phyloP scores from a whole-genome alignment of 805 yeast species.

The Candida vaughaniae region DNA sequence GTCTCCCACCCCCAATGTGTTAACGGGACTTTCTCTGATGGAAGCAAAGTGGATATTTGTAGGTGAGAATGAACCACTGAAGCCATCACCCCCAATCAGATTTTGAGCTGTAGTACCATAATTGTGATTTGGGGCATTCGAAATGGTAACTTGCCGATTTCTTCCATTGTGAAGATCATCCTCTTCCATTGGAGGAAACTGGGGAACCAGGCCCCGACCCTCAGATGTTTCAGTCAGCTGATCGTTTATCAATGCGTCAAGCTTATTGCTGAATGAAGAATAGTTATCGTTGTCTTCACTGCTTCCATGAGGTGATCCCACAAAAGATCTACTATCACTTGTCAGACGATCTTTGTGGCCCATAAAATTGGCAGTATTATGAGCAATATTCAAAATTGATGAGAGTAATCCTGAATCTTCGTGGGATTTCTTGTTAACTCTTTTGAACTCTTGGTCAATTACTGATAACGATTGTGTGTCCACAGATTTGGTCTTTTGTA shows the following conservation, averaged over 20 bases:
- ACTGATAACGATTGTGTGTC: background rate
- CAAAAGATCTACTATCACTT: background rate
- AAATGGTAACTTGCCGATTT: background rate
- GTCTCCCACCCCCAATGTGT: conserved; percentile 50
- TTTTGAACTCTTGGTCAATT: conserved; percentile 7
- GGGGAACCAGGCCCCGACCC: no score
- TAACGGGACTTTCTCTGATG: conserved; percentile 45
- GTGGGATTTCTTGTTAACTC: conserved; percentile 5
- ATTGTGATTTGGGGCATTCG: background rate
- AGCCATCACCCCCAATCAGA: background rate
- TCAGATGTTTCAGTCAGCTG: background rate
- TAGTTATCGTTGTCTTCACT: conserved; percentile 6
- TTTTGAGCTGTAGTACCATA: background rate
- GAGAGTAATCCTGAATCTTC: conserved; percentile 36
- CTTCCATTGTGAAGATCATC: background rate
- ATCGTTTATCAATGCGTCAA: conserved; percentile 12
- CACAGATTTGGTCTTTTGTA: background rate
- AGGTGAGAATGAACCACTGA: conserved; percentile 2
- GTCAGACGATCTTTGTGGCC: background rate
- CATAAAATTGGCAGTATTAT: conserved; percentile 39
- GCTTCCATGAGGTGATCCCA: background rate
- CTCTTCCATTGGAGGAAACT: no score
- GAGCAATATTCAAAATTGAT: conserved; percentile 47
- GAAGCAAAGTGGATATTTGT: conserved; percentile 46
- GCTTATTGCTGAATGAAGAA: conserved; percentile 14